Conservation (phyloP, 257 asterid genomes). For the Penstemon newberryi region DNA sequence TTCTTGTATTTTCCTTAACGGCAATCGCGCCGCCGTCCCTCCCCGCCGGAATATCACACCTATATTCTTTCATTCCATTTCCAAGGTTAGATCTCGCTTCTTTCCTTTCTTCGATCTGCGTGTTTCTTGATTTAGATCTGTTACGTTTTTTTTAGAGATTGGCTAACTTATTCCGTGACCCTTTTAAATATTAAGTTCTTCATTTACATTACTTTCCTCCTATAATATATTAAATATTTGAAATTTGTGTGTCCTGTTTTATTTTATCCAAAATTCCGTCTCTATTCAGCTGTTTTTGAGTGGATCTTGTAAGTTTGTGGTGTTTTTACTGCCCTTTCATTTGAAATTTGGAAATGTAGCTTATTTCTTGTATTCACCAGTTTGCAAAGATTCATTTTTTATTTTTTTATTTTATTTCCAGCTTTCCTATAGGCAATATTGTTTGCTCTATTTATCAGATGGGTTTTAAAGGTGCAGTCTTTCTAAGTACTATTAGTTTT, state of each 20-base stretch:
- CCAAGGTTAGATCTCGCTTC: not conserved
- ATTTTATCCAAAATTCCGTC: not conserved
- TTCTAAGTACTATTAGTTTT: too few relatives aligned
- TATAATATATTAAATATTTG: too few relatives aligned
- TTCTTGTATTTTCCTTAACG: conserved; percentile 26
- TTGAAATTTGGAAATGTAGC: not conserved
- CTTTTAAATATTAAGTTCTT: not conserved
- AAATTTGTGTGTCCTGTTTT: not conserved
- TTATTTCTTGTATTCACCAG: not conserved
- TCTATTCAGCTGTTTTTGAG: conserved; percentile 5
- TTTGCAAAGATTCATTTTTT: conserved; percentile 14
- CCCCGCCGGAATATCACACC: not conserved
- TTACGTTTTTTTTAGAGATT: not conserved
- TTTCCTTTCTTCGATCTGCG: not conserved
- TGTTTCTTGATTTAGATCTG: conserved; percentile 11
- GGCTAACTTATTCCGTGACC: not conserved
- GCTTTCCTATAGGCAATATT: too few relatives aligned
- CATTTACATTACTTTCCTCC: too few relatives aligned
- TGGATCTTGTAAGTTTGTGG: conserved; percentile 5
- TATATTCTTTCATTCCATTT: not conserved
- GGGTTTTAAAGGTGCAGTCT: too few relatives aligned
- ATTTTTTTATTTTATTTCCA: not conserved
- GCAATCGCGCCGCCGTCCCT: not conserved
- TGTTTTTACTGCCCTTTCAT: not conserved
- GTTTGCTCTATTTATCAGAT: too few relatives aligned